Evolutionary conservation across 805 yeast species (phyloP).

Genomic region (Candida orba): DNA sequence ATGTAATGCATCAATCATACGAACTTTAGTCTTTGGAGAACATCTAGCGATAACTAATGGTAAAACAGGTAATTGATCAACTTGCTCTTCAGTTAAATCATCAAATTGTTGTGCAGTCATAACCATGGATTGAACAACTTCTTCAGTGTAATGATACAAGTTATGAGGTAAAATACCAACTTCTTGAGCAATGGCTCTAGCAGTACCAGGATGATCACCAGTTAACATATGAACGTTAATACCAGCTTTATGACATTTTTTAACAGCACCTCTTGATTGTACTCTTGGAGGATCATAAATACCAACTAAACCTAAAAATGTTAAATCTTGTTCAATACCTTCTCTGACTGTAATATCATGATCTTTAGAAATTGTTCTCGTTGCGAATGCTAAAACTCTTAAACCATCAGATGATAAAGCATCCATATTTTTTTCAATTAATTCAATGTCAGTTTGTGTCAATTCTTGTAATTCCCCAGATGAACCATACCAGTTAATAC

Average conservation of each 20-base stretch:
- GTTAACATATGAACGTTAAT: constrained; percentile 77
- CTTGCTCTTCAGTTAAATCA: constrained; percentile 47
- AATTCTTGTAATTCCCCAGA: constrained; percentile 28
- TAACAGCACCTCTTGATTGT: constrained; percentile 61
- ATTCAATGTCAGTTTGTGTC: constrained; percentile 31
- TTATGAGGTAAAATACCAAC: constrained; percentile 69
- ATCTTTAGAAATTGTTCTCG: constrained; percentile 29
- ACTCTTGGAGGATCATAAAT: constrained; percentile 75
- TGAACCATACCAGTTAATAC: constrained; percentile 41
- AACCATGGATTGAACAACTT: constrained; percentile 57
- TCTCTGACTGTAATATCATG: constrained; percentile 31
- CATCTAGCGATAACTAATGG: constrained; percentile 79
- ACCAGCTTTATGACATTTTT: constrained; percentile 65
- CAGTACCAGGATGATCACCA: constrained; percentile 77
- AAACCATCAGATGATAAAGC: constrained; percentile 58
- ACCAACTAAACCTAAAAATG: constrained; percentile 64
- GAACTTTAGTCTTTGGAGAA: constrained; percentile 75
- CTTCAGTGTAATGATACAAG: constrained; percentile 46
- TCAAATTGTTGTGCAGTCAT: constrained; percentile 75
- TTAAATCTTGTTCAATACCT: constrained; percentile 43
- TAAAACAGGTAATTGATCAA: constrained; percentile 56
- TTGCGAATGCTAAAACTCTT: constrained; percentile 67
- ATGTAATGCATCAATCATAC: constrained; percentile 73
- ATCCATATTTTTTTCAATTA: constrained; percentile 50
- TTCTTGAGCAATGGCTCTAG: constrained; percentile 72